Conservation (phyloP, 495 filamentous ascomycete species). For the Trichoderma reesei region DNA sequence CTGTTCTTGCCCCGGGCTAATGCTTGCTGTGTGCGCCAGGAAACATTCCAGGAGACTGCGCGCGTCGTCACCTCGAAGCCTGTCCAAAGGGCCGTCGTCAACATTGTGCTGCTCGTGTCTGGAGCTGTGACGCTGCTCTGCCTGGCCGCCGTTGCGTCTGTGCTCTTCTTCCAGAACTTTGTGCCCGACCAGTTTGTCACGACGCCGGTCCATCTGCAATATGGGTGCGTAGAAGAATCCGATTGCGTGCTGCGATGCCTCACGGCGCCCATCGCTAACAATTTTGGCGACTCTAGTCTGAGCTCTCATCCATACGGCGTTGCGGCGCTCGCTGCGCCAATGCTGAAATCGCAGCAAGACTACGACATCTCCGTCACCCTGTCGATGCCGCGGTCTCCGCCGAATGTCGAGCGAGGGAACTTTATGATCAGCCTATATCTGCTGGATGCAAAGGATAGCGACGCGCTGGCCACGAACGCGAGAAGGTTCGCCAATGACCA, state of each 20-base stretch:
- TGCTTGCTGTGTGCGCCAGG: neutral
- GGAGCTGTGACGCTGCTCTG: conserved; percentile 50
- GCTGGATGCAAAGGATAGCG: conserved; percentile 26
- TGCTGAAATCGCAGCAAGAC: conserved; percentile 42
- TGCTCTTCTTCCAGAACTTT: conserved; percentile 70
- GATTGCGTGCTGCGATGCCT: neutral
- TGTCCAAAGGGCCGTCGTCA: conserved; percentile 62
- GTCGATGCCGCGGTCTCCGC: conserved; percentile 47
- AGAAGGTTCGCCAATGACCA: neutral
- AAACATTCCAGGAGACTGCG: conserved; percentile 25
- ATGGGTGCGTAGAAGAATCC: conserved; percentile 46
- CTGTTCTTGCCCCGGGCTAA: neutral
- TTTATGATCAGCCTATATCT: conserved; percentile 87
- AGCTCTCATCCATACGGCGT: conserved; percentile 45
- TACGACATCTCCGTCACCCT: conserved; percentile 57
- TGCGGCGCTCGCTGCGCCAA: conserved; percentile 27
- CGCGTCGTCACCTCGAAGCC: conserved; percentile 51
- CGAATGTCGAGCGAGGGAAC: conserved; percentile 60
- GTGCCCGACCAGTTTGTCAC: conserved; percentile 61
- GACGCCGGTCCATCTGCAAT: conserved; percentile 69
- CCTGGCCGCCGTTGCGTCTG: conserved; percentile 57
- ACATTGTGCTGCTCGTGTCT: conserved; percentile 51
- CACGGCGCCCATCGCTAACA: neutral
- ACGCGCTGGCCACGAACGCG: neutral
- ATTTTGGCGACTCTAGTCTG: conserved; percentile 19